Evolutionary conservation across 148 eudicot species (phyloP).

Genomic region (Silene latifolia): DNA sequence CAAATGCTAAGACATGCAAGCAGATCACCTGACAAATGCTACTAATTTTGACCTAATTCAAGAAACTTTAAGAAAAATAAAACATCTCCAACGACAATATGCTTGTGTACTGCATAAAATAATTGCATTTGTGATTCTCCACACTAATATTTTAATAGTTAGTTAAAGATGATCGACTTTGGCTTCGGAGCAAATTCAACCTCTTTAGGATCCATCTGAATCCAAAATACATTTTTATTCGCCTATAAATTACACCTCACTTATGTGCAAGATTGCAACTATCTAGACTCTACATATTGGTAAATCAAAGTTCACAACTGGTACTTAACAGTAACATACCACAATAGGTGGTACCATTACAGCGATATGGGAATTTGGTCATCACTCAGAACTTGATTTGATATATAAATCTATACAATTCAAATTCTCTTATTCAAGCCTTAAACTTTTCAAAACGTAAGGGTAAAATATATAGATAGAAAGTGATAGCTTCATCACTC

Average conservation of each 20-base stretch:
- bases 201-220: too few species aligned
- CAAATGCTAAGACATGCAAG: not conserved
- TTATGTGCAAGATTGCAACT: too few species aligned
- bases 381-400: not conserved
- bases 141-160: too few species aligned
- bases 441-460: not conserved
- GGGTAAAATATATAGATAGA: not conserved
- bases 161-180: too few species aligned
- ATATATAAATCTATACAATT: not conserved
- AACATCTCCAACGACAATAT: not conserved
- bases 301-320: not conserved
- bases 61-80: not conserved
- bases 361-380: not conserved
- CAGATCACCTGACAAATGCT: too few species aligned
- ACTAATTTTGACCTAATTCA: not conserved
- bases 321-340: not conserved
- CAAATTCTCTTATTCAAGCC: not conserved
- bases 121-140: too few species aligned
- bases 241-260: too few species aligned
- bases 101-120: not conserved
- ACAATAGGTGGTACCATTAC: not conserved
- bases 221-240: too few species aligned
- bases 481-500: too few species aligned
- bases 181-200: too few species aligned
- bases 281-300: not conserved